Conservation (phyloP, 257 asterid species). For the Solanum neorickii region DNA sequence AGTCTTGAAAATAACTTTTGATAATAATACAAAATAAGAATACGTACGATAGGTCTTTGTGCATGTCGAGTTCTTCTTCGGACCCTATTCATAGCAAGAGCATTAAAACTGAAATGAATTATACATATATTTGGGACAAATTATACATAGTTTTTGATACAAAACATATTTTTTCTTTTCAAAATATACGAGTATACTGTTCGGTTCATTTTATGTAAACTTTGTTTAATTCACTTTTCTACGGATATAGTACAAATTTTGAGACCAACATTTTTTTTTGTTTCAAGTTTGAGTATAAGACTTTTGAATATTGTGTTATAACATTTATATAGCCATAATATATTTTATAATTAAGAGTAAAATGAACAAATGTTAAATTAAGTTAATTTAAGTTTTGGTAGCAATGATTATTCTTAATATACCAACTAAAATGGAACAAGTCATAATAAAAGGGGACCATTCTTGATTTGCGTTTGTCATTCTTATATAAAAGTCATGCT, state of each 20-base stretch:
- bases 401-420: background rate
- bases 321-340: background rate
- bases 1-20: background rate
- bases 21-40: too few species aligned
- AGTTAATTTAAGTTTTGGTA: background rate
- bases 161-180: background rate
- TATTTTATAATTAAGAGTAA: background rate
- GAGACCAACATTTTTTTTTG: background rate
- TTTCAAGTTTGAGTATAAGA: background rate
- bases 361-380: background rate
- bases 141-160: background rate
- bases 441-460: background rate
- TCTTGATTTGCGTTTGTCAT: background rate
- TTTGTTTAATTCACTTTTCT: background rate
- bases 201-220: background rate
- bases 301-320: background rate
- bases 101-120: background rate
- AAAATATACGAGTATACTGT: background rate
- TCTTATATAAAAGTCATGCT: background rate
- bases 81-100: too few species aligned
- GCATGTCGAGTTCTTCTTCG: accelerated
- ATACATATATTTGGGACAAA: background rate
- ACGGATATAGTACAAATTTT: background rate
- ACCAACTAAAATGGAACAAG: background rate
- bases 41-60: background rate